Evolutionary conservation across 371 early-diverging fungal genomes (phyloP).

Genomic region (Syncephalastrum racemosum): DNA sequence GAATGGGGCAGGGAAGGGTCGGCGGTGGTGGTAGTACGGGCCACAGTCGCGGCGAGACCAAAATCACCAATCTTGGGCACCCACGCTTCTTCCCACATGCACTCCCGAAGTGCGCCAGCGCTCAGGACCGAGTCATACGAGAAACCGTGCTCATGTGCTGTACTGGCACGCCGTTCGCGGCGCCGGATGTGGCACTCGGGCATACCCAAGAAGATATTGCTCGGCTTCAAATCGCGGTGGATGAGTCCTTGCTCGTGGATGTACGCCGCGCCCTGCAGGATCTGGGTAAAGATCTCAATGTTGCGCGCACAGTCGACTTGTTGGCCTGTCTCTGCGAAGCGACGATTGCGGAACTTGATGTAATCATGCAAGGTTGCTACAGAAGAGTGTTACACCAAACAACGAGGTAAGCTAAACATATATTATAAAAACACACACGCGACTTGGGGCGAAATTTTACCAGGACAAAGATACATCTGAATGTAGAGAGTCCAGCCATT

Average conservation of each 20-base stretch:
- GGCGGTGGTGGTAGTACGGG: constrained; percentile 6
- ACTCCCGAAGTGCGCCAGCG: constrained; percentile 31
- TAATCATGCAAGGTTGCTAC: constrained; percentile 48
- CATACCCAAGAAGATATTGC: constrained; percentile 70
- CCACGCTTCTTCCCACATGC: constrained; percentile 48
- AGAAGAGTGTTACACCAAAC: not conserved
- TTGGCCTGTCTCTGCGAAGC: constrained; percentile 14
- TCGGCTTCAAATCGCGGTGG: constrained; percentile 82
- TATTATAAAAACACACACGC: not conserved
- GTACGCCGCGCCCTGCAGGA: constrained; percentile 67
- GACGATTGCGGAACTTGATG: constrained; percentile 36
- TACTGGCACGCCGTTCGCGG: constrained; percentile 6
- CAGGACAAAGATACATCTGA: constrained; percentile 87
- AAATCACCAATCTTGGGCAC: constrained; percentile 86
- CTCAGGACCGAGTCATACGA: constrained; percentile 23
- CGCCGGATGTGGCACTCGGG: constrained; percentile 13
- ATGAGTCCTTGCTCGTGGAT: constrained; percentile 74
- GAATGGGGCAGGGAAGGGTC: not conserved
- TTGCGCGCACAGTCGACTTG: constrained; percentile 46
- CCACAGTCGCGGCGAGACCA: constrained; percentile 68
- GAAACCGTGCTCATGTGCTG: constrained; percentile 16
- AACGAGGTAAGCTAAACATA: not conserved
- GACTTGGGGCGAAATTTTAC: constrained; percentile 32
- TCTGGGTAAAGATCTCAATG: constrained; percentile 50
- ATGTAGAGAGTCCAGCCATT: constrained; percentile 69